Evolutionary conservation across 139 green algal genomes (phyloP).

Genomic region (Volvox africanus): DNA sequence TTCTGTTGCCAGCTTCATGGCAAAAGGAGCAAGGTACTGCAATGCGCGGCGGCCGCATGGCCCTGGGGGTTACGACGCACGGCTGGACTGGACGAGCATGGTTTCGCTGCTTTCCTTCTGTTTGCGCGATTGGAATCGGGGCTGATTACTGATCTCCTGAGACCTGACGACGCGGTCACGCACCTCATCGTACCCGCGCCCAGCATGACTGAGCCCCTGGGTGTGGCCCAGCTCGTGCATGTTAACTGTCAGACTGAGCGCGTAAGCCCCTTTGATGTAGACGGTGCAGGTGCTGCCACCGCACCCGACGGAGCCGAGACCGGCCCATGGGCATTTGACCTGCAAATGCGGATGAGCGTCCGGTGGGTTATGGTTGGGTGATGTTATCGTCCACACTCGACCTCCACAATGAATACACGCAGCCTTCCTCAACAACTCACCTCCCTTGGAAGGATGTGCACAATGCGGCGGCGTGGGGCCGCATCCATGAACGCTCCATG

Average conservation of each 20-base stretch:
- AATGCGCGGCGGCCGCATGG: too few relatives aligned
- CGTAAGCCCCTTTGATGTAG: slow-evolving; percentile 36
- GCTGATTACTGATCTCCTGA: too few relatives aligned
- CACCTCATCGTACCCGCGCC: slow-evolving; percentile 18
- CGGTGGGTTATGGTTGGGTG: too few relatives aligned
- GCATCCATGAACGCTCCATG: not conserved
- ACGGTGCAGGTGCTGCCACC: slow-evolving; percentile 1
- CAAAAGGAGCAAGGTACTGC: too few relatives aligned
- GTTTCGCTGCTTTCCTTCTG: too few relatives aligned
- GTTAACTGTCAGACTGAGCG: not conserved
- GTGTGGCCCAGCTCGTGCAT: slow-evolving; percentile 51
- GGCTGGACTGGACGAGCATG: too few relatives aligned
- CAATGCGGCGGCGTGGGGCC: not conserved
- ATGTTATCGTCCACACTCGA: too few relatives aligned
- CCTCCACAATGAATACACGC: too few relatives aligned
- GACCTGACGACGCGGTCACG: too few relatives aligned
- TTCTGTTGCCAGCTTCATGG: too few relatives aligned
- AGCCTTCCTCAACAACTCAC: not conserved
- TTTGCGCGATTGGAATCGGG: too few relatives aligned
- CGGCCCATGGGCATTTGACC: slow-evolving; percentile 24
- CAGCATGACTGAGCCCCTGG: slow-evolving; percentile 41
- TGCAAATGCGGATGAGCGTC: not conserved
- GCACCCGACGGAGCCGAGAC: slow-evolving; percentile 35
- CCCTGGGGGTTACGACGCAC: too few relatives aligned
- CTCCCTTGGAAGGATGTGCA: slow-evolving; percentile 5